A percentile compares a stretch with the other conserved stretches of the same genome.
phyloP scores from a whole-genome alignment of 1,284 basidiomycete species.

The Neonothopanus nambi region DNA sequence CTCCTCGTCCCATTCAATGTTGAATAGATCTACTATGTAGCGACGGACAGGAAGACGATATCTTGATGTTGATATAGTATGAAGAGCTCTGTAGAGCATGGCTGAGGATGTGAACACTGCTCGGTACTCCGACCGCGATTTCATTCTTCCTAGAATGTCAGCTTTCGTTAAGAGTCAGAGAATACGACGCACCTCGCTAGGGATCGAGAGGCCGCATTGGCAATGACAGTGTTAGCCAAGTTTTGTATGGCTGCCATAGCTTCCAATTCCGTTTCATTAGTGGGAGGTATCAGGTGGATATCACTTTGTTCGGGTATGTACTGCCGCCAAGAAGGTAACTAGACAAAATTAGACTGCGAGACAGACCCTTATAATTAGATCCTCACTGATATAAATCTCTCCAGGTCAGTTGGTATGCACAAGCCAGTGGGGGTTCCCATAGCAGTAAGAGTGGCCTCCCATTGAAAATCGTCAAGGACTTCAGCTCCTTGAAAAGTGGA shows the following conservation, averaged over 20 bases:
- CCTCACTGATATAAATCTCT: slow-evolving; percentile 79
- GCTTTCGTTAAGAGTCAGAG: slow-evolving; percentile 3
- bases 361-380: background rate
- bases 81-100: slow-evolving; percentile 82
- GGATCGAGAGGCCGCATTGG: slow-evolving; percentile 87
- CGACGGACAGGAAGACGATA: slow-evolving; percentile 89
- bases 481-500: slow-evolving; percentile 53
- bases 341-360: slow-evolving; percentile 12
- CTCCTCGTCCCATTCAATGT: slow-evolving; percentile 68
- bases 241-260: slow-evolving; percentile 91
- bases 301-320: slow-evolving; percentile 44
- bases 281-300: slow-evolving; percentile 61
- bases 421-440: slow-evolving; percentile 88
- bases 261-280: slow-evolving; percentile 77
- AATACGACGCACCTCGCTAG: slow-evolving; percentile 62
- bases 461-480: slow-evolving; percentile 83
- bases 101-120: slow-evolving; percentile 76
- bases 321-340: slow-evolving; percentile 82
- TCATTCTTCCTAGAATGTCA: slow-evolving; percentile 56
- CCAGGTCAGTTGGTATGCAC: slow-evolving; percentile 84
- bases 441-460: slow-evolving; percentile 89
- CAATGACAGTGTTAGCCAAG: slow-evolving; percentile 93
- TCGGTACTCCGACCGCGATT: slow-evolving; percentile 74
- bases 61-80: slow-evolving; percentile 83
- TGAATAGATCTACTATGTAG: slow-evolving; percentile 93